Conservation (phyloP, 495 filamentous ascomycete species). For the Aspergillus bertholletiae region DNA sequence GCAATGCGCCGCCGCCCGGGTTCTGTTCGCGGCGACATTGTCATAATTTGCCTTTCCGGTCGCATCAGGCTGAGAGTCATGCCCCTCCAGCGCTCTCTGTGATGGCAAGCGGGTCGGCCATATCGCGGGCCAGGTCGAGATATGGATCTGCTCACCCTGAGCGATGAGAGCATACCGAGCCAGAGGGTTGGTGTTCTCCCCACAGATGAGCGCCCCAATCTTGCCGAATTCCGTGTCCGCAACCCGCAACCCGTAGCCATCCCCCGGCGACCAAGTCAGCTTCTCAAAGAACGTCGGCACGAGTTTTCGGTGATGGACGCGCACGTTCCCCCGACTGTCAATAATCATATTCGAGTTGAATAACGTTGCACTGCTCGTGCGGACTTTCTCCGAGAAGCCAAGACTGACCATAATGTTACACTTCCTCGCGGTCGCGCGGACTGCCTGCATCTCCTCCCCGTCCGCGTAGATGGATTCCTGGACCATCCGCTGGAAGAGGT, state of each 20-base stretch:
- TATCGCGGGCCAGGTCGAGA: constrained; percentile 36
- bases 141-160: constrained; percentile 22
- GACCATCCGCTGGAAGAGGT: constrained; percentile 24
- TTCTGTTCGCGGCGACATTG: constrained; percentile 37
- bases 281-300: constrained; percentile 39
- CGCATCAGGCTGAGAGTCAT: constrained; percentile 1
- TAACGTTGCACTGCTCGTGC: constrained; percentile 26
- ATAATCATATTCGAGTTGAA: constrained; percentile 38
- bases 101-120: constrained; percentile 21
- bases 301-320: constrained; percentile 36
- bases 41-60: constrained; percentile 25
- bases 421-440: constrained; percentile 20
- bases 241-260: constrained; percentile 28
- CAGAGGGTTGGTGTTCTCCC: constrained; percentile 39
- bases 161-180: constrained; percentile 25
- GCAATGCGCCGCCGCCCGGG: constrained; percentile 37
- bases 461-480: constrained; percentile 27
- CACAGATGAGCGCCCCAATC: constrained; percentile 32
- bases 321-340: constrained; percentile 22
- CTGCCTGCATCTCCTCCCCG: constrained; percentile 28
- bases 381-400: constrained; percentile 30
- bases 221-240: constrained; percentile 20
- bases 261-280: constrained; percentile 31
- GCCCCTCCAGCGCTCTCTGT: constrained; percentile 6
- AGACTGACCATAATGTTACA: constrained; percentile 26